A percentile compares a stretch with the other conserved stretches of the same genome.
phyloP scores from a whole-genome alignment of 805 yeast species.

The Isabelozyma rhagii region DNA sequence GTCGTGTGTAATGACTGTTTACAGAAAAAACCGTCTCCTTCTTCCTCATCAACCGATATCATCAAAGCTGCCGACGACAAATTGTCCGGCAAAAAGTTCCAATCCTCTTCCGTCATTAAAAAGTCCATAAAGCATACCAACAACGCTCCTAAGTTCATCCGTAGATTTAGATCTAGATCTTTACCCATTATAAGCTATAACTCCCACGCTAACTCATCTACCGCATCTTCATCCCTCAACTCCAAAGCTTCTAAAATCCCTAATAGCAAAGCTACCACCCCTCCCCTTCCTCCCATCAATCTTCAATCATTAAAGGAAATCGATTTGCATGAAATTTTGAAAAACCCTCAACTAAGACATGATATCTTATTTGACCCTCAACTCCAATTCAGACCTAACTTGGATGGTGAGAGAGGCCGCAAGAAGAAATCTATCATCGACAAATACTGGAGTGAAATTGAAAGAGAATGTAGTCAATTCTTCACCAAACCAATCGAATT shows the following conservation, averaged over 20 bases:
- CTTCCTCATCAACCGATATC: background rate
- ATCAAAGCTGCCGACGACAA: background rate
- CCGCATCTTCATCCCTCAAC: slow-evolving; percentile 4
- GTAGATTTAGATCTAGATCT: slow-evolving; percentile 36
- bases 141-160: slow-evolving; percentile 31
- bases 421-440: slow-evolving; percentile 74
- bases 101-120: slow-evolving; percentile 1
- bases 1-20: background rate
- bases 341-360: slow-evolving; percentile 89
- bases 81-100: background rate
- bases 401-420: slow-evolving; percentile 87
- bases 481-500: slow-evolving; percentile 14
- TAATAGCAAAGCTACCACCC: slow-evolving; percentile 10
- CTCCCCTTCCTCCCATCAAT: slow-evolving; percentile 78
- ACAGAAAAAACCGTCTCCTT: slow-evolving; percentile 2
- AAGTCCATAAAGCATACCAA: slow-evolving; percentile 3
- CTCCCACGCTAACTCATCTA: slow-evolving; percentile 6
- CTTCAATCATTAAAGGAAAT: slow-evolving; percentile 79
- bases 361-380: slow-evolving; percentile 92
- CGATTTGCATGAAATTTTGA: slow-evolving; percentile 82
- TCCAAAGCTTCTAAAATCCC: slow-evolving; percentile 1
- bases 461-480: slow-evolving; percentile 57
- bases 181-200: slow-evolving; percentile 40
- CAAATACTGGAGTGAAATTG: slow-evolving; percentile 79
- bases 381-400: slow-evolving; percentile 83